phyloP scores from a whole-genome alignment of 495 filamentous ascomycete species.

The Aspergillus olivimuriae region DNA sequence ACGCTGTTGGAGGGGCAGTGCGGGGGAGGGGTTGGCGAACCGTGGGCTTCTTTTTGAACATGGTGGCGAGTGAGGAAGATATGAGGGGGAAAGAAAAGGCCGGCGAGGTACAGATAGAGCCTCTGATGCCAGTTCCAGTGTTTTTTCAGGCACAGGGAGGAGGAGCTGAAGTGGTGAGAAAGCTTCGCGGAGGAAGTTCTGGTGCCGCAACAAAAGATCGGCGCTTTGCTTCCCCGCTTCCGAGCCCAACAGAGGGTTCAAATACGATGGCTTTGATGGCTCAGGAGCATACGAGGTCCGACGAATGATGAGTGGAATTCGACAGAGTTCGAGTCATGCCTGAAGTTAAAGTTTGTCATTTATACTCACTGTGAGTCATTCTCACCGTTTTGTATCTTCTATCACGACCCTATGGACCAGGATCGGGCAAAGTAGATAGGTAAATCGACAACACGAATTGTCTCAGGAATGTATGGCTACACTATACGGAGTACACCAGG shows the following conservation, averaged over 20 bases:
- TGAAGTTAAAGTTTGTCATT: too few species aligned
- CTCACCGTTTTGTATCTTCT: too few species aligned
- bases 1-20: slow-evolving; percentile 14
- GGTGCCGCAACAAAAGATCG: background rate
- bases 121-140: background rate
- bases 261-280: too few species aligned
- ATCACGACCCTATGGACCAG: too few species aligned
- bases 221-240: background rate
- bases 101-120: background rate
- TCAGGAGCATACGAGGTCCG: too few species aligned
- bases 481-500: background rate
- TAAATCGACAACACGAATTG: too few species aligned
- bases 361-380: too few species aligned
- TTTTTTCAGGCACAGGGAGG: too few species aligned
- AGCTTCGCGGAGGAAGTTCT: background rate
- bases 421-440: too few species aligned
- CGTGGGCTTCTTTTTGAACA: slow-evolving; percentile 80
- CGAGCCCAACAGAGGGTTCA: background rate
- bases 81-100: background rate
- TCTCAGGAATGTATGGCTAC: background rate
- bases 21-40: slow-evolving; percentile 36
- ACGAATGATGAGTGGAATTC: too few species aligned
- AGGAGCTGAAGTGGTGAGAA: background rate
- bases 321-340: too few species aligned
- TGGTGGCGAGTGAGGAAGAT: slow-evolving; percentile 19